Evolutionary conservation across 2,329 filamentous ascomycete species (phyloP), one percentile per base, ranked within the genome.

Genomic region (Fusarium anthophilum): DNA sequence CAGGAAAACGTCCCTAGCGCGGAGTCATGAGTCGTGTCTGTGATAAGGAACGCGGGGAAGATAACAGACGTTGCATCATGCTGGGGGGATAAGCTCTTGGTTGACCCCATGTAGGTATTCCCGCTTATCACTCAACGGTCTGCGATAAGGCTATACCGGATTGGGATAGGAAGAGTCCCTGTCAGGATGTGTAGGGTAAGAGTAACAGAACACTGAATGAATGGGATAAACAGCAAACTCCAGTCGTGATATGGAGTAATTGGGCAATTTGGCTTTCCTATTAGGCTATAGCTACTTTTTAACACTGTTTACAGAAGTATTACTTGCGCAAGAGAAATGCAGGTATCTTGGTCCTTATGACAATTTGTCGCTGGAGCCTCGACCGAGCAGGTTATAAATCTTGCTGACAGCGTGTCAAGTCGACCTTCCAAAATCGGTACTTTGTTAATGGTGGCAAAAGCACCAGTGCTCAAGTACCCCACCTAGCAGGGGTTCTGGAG

Each of bases 401-500:
- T 5, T 3, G 3, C 10, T 9, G 4, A 18, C 3, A 8, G 10
- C 8, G 28, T 9, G 17, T 4, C 2, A 7, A 47, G 10, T 13
- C 10, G 3, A 5, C 8, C 14, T n/a, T 4, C 7, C 2, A 1
- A 5, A 11, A 26, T 6, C 7, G 17, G 3, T 26, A 54, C n/a
- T 26, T 54, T 2, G 8, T 4, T 11, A 7, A 18, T 8, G 0
- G 17, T 26, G 18, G 2, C 5, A 5, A 38, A 2, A 9, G 2
- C 24, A n/a, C 14, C 24, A 26, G 11, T 2, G 7, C 4, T 2
- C 7, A 38, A n/a, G 14, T 28, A 54, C 7, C 5, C 10, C 1
- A 2, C 7, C 3, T 12, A 0, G 5, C 18, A 22, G 14, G 14
- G 9, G 2, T 9, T 2, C 2, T 0, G 0, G 2, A 5, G 14